Conservation (phyloP, 169 alveolate species). For the Cardiosporidium cionae region DNA sequence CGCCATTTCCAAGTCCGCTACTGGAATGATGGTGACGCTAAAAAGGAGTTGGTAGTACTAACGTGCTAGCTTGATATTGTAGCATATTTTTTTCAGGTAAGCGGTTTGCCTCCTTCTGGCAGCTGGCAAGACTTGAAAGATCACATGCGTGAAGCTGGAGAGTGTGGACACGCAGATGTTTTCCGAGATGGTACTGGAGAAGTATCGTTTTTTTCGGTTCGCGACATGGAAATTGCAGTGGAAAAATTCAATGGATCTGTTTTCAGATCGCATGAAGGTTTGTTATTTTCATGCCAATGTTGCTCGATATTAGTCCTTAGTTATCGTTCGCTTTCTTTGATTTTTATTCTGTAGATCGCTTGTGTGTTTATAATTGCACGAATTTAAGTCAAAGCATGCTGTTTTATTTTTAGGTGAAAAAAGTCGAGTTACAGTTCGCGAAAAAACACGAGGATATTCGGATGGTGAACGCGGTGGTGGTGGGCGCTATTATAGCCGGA, state of each 20-base stretch:
- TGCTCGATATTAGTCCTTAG: not conserved
- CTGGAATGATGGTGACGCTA: too few relatives aligned
- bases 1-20: too few relatives aligned
- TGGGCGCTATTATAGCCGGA: not conserved
- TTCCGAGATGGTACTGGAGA: slow-evolving; percentile 68
- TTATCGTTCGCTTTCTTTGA: not conserved
- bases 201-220: slow-evolving; percentile 61
- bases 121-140: slow-evolving; percentile 72
- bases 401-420: too few relatives aligned
- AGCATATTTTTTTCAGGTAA: too few relatives aligned
- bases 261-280: slow-evolving; percentile 68
- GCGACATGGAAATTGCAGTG: slow-evolving; percentile 70
- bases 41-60: too few relatives aligned
- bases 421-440: slow-evolving; percentile 61
- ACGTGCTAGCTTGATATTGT: too few relatives aligned
- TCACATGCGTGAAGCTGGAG: slow-evolving; percentile 63
- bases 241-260: slow-evolving; percentile 68
- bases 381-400: too few relatives aligned
- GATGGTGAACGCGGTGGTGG: slow-evolving; percentile 5
- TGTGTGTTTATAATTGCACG: not conserved
- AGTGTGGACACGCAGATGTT: slow-evolving; percentile 62
- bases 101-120: slow-evolving; percentile 58
- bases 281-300: not conserved
- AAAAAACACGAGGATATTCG: slow-evolving; percentile 34
- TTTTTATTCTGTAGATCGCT: not conserved